Evolutionary conservation across 179 eudicot species (phyloP).

Genomic region (Sideroxylon spinosum): DNA sequence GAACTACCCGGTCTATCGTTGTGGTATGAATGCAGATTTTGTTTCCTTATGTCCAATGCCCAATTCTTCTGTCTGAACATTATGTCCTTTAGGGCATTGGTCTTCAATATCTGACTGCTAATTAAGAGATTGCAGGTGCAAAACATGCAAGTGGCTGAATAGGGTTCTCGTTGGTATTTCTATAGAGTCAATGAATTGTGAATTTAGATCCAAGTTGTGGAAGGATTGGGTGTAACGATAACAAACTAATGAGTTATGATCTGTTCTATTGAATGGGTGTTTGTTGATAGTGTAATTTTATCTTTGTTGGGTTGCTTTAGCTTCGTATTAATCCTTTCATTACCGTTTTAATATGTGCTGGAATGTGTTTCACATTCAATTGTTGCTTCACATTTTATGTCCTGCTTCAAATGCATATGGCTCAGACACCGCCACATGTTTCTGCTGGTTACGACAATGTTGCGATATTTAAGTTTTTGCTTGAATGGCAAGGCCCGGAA

Average conservation of each 20-base stretch:
- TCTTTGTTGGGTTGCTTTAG: slow-evolving; percentile 23
- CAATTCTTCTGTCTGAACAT: not conserved
- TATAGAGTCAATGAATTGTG: not conserved
- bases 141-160: not conserved
- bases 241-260: not conserved
- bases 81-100: not conserved
- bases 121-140: no score
- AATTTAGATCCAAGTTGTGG: not conserved
- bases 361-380: no score
- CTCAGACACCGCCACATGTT: slow-evolving; percentile 90
- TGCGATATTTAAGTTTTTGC: slow-evolving; percentile 53
- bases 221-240: not conserved
- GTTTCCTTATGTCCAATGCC: not conserved
- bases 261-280: not conserved
- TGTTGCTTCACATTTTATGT: not conserved
- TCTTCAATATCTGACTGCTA: not conserved
- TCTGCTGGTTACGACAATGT: slow-evolving; percentile 81
- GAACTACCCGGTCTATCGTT: not conserved
- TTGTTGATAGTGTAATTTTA: slow-evolving; percentile 11
- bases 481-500: slow-evolving; percentile 56
- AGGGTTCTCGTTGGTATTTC: not conserved
- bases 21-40: not conserved
- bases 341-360: no score
- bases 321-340: no score
- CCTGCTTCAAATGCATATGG: slow-evolving; percentile 51